Conservation (phyloP, 345 rosid genomes). For the Salix viminalis region DNA sequence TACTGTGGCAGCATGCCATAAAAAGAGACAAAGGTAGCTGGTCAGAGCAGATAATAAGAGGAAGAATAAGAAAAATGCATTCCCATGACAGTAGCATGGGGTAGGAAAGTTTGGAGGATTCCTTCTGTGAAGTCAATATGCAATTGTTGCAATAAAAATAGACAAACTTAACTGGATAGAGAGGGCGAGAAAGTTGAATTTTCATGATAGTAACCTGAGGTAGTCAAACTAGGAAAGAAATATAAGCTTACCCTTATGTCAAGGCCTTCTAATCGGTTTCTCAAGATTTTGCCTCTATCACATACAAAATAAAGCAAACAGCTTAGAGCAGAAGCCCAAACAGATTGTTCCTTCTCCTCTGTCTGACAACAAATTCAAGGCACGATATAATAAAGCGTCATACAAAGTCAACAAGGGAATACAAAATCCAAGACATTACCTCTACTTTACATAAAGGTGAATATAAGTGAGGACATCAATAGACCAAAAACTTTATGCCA, state of each 20-base stretch:
- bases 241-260: conserved; percentile 80
- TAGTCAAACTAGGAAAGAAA: conserved; percentile 9
- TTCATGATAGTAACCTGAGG: background rate
- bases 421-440: background rate
- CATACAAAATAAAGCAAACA: conserved; percentile 93
- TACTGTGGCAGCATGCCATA: background rate
- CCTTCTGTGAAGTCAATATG: background rate
- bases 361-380: conserved; percentile 34
- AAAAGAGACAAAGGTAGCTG: background rate
- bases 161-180: background rate
- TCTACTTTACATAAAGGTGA: conserved; percentile 3
- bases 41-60: background rate
- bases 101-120: background rate
- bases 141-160: background rate
- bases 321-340: conserved; percentile 96
- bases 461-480: conserved; percentile 4
- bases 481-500: background rate
- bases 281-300: conserved; percentile 80
- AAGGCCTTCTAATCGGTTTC: conserved; percentile 79
- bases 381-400: background rate
- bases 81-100: background rate
- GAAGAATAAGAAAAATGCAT: background rate
- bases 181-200: background rate
- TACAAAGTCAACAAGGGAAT: conserved; percentile 1
- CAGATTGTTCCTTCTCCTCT: conserved; percentile 85